Base-by-base conservation (phyloP, 2,329 filamentous ascomycete genomes). In the Fusarium floridanum region DNA sequence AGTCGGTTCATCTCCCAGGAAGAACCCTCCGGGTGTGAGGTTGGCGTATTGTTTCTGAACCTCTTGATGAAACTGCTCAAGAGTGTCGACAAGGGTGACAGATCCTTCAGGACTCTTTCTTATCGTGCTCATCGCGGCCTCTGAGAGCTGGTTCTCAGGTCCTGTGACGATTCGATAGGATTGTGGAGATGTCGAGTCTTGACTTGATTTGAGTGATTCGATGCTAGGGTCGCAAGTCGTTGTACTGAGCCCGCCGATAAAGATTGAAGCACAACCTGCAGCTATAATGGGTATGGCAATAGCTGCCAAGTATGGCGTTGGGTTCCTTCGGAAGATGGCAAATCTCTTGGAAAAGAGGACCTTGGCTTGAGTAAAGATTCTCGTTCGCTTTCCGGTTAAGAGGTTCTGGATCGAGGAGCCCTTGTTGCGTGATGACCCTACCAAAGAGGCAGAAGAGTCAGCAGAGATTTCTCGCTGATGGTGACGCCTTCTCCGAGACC, bases 1-100 rank as follows among this genome's bases (percentile, higher is more conserved):
- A 1, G 59, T 67, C 0, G 64, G 61, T 12, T 64, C 32, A 24
- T 64, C 45, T 3, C 61, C 61, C 0, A 64, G 34, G n/a, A 64
- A 64, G 36, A 64, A 64, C 1, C 61, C 61, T 34, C 64, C 64
- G 0, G 64, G 59, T 6, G 36, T 61, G 14, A 67, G 43, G 17
- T 62, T 20, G n/a, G 37, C 73, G 97, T 95, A 64, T 5, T 64
- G 61, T 6, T 41, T 34, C 16, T 37, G 12, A 0, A 64, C 34
- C 29, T 64, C 48, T 0, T 32, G 6, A 1, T 56, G 36, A 1
- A 64, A 64, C 22, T 57, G 48, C 1, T 64, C 48, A 16, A 64
- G 61, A 0, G 34, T 57, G 14, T 43, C 36, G 6, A 64, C 61
- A 0, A 64, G 27, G 6, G 60, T 62, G 2, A 64, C 48, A 5